Evolutionary conservation across 345 rosid species (phyloP).

Genomic region (Barbarea vulgaris): DNA sequence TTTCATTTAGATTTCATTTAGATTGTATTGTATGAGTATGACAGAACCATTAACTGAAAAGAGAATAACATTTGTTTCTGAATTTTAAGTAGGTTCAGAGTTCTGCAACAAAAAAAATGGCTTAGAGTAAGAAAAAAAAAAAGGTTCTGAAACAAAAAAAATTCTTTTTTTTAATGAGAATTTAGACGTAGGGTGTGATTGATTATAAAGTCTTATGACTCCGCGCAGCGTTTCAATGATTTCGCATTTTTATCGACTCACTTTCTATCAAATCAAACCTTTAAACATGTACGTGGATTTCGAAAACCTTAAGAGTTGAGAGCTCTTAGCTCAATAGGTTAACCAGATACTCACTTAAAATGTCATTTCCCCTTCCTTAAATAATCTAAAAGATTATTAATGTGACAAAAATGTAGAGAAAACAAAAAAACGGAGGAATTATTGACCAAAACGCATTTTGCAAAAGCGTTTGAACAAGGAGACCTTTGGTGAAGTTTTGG

Average conservation of each 20-base stretch:
- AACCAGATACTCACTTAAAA: background rate
- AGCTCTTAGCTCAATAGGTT: background rate
- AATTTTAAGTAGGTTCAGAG: background rate
- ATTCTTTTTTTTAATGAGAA: background rate
- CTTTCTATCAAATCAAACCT: background rate
- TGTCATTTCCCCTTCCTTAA: background rate
- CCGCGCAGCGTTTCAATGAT: no score
- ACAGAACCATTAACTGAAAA: background rate
- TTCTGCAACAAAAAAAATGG: background rate
- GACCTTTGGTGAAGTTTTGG: no score
- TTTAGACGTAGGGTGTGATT: background rate
- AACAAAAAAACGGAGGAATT: background rate
- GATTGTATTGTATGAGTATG: no score
- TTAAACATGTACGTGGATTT: background rate
- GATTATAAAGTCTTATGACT: background rate
- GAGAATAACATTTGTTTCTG: background rate
- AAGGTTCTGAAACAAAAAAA: background rate
- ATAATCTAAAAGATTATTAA: no score
- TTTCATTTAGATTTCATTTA: background rate
- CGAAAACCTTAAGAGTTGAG: background rate
- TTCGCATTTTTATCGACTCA: background rate
- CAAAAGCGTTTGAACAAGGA: no score
- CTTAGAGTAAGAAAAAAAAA: background rate
- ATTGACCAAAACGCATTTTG: slow-evolving; percentile 12
- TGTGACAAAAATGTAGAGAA: background rate